These are phyloP conservation scores for Xerocomus nothofagi DNA, from an alignment of 1,284 basidiomycete genomes.

Conservation along the genomic window DNA sequence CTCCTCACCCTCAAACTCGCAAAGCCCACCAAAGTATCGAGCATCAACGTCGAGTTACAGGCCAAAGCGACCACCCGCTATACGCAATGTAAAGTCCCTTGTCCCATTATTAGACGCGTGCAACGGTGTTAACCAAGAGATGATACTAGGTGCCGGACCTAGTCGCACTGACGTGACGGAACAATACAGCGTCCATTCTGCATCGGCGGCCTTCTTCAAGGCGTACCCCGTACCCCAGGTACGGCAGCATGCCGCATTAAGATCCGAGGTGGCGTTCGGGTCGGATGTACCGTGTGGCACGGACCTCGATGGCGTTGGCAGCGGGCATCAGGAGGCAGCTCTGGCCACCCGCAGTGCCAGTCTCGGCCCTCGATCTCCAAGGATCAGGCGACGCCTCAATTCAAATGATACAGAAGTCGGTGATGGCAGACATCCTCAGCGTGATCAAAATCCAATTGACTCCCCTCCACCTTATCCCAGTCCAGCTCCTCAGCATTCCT, in stretches of 20 bases:
- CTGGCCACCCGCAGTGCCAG: conserved; percentile 14
- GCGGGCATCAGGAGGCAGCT: not conserved
- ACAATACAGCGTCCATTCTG: conserved; percentile 75
- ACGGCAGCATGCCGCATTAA: conserved; percentile 6
- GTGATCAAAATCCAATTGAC: conserved; percentile 1
- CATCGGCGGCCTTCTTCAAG: conserved; percentile 74
- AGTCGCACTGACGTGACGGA: conserved; percentile 80
- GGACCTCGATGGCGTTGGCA: not conserved
- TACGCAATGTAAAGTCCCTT: conserved; percentile 71
- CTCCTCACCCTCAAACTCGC: conserved; percentile 77
- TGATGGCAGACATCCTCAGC: not conserved
- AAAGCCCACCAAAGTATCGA: conserved; percentile 86
- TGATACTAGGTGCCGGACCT: conserved; percentile 73
- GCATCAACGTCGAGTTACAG: conserved; percentile 78
- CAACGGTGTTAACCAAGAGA: conserved; percentile 19
- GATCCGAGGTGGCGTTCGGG: conserved; percentile 13
- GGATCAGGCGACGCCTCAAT: conserved; percentile 2
- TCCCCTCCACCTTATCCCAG: conserved; percentile 20
- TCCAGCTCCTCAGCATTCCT: not conserved
- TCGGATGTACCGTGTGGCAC: not conserved
- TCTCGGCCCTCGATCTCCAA: conserved; percentile 11
- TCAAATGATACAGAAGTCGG: conserved; percentile 4
- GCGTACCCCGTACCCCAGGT: conserved; percentile 37
- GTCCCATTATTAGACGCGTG: not conserved
- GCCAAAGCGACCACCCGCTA: conserved; percentile 70